Conservation (phyloP, 2,329 filamentous ascomycete species). For the Penicillium sp. region DNA sequence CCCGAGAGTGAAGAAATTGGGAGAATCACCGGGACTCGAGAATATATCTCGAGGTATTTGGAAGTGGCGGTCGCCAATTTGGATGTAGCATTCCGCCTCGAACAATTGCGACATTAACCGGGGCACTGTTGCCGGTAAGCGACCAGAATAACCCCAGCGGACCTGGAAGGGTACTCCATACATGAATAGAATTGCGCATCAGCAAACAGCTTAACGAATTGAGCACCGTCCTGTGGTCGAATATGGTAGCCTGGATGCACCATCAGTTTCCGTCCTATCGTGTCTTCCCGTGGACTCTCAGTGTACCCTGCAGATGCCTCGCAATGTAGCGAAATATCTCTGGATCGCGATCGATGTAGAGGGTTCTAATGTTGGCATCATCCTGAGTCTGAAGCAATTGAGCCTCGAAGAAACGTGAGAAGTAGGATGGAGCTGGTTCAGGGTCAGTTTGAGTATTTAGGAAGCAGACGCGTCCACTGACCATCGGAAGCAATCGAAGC, state of each 20-base stretch:
- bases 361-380: slow-evolving; percentile 63
- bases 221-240: slow-evolving; percentile 70
- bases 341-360: slow-evolving; percentile 94
- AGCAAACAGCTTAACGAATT: slow-evolving; percentile 89
- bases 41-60: slow-evolving; percentile 88
- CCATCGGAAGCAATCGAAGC: slow-evolving; percentile 69
- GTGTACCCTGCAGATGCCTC: slow-evolving; percentile 71
- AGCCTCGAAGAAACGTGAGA: slow-evolving; percentile 87
- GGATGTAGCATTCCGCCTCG: slow-evolving; percentile 86
- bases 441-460: slow-evolving; percentile 43
- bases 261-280: slow-evolving; percentile 5
- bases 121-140: slow-evolving; percentile 59
- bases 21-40: slow-evolving; percentile 77
- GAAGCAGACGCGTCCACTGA: slow-evolving; percentile 41
- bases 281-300: not conserved
- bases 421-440: slow-evolving; percentile 82
- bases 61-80: slow-evolving; percentile 82
- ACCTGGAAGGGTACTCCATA: slow-evolving; percentile 42
- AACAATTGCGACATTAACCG: slow-evolving; percentile 87
- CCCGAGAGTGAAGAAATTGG: slow-evolving; percentile 91
- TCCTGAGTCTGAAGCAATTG: slow-evolving; percentile 63
- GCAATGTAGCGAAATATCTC: slow-evolving; percentile 84
- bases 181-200: slow-evolving; percentile 92
- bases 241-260: slow-evolving; percentile 67
- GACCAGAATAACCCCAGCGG: not conserved